Evolutionary conservation across 2,329 filamentous ascomycete genomes (phyloP).

Genomic region (Aureobasidium pullulans): DNA sequence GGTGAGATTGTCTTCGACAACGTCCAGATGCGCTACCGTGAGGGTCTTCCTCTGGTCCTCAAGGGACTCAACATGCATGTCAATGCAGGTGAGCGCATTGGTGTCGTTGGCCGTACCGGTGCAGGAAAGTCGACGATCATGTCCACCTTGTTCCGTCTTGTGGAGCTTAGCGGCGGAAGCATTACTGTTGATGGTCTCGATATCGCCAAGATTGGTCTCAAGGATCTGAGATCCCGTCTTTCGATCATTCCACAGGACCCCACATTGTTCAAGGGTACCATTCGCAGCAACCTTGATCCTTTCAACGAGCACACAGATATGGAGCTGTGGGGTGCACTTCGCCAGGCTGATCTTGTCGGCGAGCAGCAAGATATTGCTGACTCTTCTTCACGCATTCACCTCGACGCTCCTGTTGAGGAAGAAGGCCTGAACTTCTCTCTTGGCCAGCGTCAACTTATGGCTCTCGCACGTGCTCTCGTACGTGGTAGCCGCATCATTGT

Average conservation of each 20-base stretch:
- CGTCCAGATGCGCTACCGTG: slow-evolving; percentile 46
- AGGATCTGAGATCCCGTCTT: slow-evolving; percentile 66
- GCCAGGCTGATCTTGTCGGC: slow-evolving; percentile 65
- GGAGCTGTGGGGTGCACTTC: slow-evolving; percentile 69
- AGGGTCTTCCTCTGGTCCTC: slow-evolving; percentile 41
- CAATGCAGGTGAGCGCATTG: slow-evolving; percentile 67
- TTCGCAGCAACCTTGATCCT: slow-evolving; percentile 72
- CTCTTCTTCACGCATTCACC: slow-evolving; percentile 55
- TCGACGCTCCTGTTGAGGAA: slow-evolving; percentile 82
- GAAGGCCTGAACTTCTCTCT: slow-evolving; percentile 95
- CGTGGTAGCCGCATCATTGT: slow-evolving; percentile 85
- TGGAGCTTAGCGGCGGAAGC: slow-evolving; percentile 40
- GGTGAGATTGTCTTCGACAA: slow-evolving; percentile 57
- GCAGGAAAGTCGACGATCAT: slow-evolving; percentile 81
- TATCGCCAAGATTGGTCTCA: slow-evolving; percentile 66
- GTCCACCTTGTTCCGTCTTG: slow-evolving; percentile 70
- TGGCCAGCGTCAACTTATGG: slow-evolving; percentile 92
- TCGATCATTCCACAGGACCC: slow-evolving; percentile 77
- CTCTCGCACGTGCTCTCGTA: slow-evolving; percentile 82
- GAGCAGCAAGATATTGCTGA: slow-evolving; percentile 41
- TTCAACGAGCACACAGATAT: slow-evolving; percentile 72
- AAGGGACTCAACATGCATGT: slow-evolving; percentile 57
- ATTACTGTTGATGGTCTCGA: slow-evolving; percentile 45
- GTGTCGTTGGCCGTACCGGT: slow-evolving; percentile 73
- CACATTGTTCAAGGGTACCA: slow-evolving; percentile 72